These are phyloP conservation scores for Lachnellula hyalina DNA, from an alignment of 2,329 filamentous ascomycete genomes.

Conservation along the genomic window DNA sequence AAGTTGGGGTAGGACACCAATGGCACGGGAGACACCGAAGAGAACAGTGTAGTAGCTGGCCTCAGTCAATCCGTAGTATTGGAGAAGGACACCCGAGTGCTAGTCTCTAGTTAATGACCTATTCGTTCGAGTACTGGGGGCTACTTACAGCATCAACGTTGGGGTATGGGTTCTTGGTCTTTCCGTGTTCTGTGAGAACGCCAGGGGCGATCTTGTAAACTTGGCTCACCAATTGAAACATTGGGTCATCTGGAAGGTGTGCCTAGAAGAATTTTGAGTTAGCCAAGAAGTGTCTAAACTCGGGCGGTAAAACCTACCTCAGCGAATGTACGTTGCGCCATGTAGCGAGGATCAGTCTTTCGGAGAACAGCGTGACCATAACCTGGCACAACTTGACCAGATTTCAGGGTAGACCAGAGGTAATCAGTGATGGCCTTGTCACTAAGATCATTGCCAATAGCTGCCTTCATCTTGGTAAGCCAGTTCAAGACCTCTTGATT, in stretches of 20 bases:
- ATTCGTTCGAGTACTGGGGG: neutral
- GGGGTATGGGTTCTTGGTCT: constrained; percentile 99
- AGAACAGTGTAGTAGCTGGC: constrained; percentile 99
- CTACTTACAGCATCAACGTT: constrained; percentile 74
- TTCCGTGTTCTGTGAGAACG: constrained; percentile 98
- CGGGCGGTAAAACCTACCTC: constrained; percentile 17
- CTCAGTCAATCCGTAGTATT: constrained; percentile 99
- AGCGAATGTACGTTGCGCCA: constrained; percentile 95
- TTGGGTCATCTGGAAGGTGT: constrained; percentile 92
- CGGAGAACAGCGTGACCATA: constrained; percentile 98
- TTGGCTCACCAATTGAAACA: constrained; percentile 99
- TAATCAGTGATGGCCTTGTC: constrained; percentile 97
- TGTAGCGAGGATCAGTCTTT: constrained; percentile 99
- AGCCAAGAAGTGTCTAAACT: neutral
- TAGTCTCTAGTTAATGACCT: neutral
- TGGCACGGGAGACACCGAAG: constrained; percentile 96
- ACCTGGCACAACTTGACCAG: constrained; percentile 91
- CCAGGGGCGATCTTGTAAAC: constrained; percentile 99
- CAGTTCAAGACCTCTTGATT: constrained; percentile 99
- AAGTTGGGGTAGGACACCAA: constrained; percentile 97
- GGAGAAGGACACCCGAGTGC: constrained; percentile 97
- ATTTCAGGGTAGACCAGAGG: constrained; percentile 95
- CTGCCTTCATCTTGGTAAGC: constrained; percentile 98
- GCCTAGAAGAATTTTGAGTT: constrained; percentile 35
- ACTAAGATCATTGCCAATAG: constrained; percentile 87